These are phyloP conservation scores for Solanum gandarillasii DNA, from an alignment of 257 asterid species.

Conservation along the genomic window DNA sequence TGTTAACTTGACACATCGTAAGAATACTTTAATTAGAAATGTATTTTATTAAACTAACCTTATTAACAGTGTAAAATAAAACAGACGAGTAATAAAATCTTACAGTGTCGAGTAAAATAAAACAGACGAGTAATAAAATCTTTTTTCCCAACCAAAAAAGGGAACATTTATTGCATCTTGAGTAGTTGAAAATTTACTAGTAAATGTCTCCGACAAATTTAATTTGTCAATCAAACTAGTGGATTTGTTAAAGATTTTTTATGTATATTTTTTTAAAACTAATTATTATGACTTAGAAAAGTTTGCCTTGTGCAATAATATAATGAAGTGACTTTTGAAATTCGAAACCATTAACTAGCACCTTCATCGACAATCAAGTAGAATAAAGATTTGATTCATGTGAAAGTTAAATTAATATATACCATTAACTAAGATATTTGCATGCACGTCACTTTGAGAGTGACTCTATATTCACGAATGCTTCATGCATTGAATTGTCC, in stretches of 20 bases:
- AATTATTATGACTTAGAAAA: background rate
- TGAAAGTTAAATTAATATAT: background rate
- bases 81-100: too few relatives aligned
- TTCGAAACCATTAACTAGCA: background rate
- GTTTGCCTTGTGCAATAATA: background rate
- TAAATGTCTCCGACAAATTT: background rate
- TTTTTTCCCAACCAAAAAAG: background rate
- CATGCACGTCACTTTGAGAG: too few relatives aligned
- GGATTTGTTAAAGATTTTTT: background rate
- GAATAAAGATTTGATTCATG: background rate
- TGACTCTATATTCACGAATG: too few relatives aligned
- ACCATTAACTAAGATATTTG: too few relatives aligned
- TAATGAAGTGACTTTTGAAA: background rate
- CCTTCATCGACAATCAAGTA: background rate
- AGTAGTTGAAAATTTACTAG: background rate
- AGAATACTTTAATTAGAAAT: too few relatives aligned
- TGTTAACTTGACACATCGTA: too few relatives aligned
- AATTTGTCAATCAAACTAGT: background rate
- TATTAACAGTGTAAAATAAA: too few relatives aligned
- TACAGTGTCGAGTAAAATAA: too few relatives aligned
- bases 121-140: background rate
- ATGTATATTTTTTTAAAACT: background rate
- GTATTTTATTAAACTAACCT: too few relatives aligned
- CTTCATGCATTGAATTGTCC: too few relatives aligned
- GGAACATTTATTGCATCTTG: background rate